phyloP scores from a whole-genome alignment of 2,329 filamentous ascomycete species.

The Talaromyces funiculosus region DNA sequence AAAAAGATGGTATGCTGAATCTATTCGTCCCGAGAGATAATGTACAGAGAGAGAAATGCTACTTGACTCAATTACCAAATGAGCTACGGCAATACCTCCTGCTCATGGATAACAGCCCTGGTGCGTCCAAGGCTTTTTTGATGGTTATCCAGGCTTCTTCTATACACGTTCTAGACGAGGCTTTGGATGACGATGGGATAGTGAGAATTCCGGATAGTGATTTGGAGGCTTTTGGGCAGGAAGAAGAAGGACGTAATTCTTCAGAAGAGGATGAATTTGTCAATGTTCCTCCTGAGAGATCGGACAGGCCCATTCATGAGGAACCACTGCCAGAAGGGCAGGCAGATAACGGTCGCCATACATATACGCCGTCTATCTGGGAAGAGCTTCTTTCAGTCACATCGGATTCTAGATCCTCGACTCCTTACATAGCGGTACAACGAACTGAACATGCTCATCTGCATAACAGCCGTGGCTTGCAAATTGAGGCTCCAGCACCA shows the following conservation, averaged over 20 bases:
- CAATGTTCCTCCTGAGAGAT: not conserved
- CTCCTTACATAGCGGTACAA: not conserved
- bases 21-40: slow-evolving; percentile 2
- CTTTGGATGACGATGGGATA: not conserved
- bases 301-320: not conserved
- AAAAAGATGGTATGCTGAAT: not conserved
- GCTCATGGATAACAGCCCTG: not conserved
- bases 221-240: not conserved
- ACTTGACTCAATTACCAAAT: slow-evolving; percentile 3
- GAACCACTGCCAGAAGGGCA: not conserved
- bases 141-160: not conserved
- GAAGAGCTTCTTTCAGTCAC: not conserved
- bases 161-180: not conserved
- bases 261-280: not conserved
- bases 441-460: not conserved
- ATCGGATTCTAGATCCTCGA: not conserved
- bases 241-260: not conserved
- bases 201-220: not conserved
- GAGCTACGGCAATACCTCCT: not conserved
- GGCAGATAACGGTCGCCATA: not conserved
- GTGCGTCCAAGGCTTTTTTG: not conserved
- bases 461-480: not conserved
- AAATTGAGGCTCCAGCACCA: not conserved
- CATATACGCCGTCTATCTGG: not conserved
- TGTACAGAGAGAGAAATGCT: not conserved